phyloP scores from a whole-genome alignment of 148 eudicot genomes.

The Rhododendron henanense region DNA sequence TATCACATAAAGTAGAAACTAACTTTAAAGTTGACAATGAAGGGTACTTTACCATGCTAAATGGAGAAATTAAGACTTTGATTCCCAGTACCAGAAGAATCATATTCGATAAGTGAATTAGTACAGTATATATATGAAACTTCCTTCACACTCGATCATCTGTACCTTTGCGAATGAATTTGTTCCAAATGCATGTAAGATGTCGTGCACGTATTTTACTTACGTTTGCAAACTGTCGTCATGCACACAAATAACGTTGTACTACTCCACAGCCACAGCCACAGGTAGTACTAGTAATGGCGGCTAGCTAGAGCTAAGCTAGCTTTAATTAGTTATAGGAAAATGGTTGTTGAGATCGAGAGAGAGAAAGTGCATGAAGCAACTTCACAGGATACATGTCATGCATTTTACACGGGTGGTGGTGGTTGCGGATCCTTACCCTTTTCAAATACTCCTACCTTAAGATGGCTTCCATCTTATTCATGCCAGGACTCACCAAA shows the following conservation, averaged over 20 bases:
- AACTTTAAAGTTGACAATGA: neutral
- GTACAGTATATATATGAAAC: neutral
- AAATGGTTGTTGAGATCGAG: neutral
- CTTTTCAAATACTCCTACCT: neutral
- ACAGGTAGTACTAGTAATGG: neutral
- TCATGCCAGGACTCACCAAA: neutral
- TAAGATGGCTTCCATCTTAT: neutral
- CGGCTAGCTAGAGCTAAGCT: neutral
- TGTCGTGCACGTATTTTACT: neutral
- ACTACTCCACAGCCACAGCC: neutral
- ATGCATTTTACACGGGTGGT: neutral
- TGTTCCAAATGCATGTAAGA: neutral
- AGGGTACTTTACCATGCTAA: neutral
- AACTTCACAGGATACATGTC: conserved; percentile 4
- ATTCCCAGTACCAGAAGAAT: neutral
- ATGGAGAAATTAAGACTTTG: neutral
- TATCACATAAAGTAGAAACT: neutral
- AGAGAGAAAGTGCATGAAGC: neutral
- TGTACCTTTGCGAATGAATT: neutral
- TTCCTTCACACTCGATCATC: neutral
- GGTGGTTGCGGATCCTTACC: neutral
- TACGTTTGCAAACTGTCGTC: neutral
- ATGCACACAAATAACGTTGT: neutral
- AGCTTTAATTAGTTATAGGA: neutral
- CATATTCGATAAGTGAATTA: neutral